Evolutionary conservation across 2,329 filamentous ascomycete genomes (phyloP), one percentile per base, ranked within the genome.

Genomic region (Cryphonectria japonica): DNA sequence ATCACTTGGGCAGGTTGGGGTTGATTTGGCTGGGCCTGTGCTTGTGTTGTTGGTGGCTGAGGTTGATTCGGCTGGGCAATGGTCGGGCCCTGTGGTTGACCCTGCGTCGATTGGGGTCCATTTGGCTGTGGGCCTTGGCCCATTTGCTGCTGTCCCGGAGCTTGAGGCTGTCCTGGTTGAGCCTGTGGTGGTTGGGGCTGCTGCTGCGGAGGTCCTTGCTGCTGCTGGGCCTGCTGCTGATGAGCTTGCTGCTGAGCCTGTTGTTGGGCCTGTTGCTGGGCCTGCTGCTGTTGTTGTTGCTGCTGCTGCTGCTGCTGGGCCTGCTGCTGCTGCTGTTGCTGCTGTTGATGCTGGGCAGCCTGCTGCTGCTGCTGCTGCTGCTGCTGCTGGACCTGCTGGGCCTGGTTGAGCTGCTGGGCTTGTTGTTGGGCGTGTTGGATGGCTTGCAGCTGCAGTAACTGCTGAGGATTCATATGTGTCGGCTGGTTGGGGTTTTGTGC

Each of bases 401-500:
- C 78, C 66, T 83, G 82, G 50, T 54, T 54, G n/a, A 26, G 22
- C n/a, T 43, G 41, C 69, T 82, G 82, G 57, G 77, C 52, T 74
- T 73, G 74, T 13, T 75, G 74, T 13, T 75, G 75, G 32, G 80
- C 80, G 14, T 83, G 83, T 69, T 75, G 74, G 68, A 74, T 69
- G 39, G 79, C 78, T 68, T 85, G 84, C 72, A 85, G 78, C 66
- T 81, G 82, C 72, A 69, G 66, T 16, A 87, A 78, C 68, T 82
- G 82, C 72, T 85, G 85, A 4, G 83, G 79, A 50, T 80, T 85
- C 80, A 87, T 85, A 68, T 81, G 61, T 83, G 83, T 82, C 37
- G 79, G 82, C 73, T 88, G 86, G 29, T 83, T 83, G 34, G 80
- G 83, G 71, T 83, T 82, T 34, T 81, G 82, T 6, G 77, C 82